These are phyloP conservation scores for Verticillium dahliae DNA, from an alignment of 2,329 filamentous ascomycete genomes.

Conservation along the genomic window DNA sequence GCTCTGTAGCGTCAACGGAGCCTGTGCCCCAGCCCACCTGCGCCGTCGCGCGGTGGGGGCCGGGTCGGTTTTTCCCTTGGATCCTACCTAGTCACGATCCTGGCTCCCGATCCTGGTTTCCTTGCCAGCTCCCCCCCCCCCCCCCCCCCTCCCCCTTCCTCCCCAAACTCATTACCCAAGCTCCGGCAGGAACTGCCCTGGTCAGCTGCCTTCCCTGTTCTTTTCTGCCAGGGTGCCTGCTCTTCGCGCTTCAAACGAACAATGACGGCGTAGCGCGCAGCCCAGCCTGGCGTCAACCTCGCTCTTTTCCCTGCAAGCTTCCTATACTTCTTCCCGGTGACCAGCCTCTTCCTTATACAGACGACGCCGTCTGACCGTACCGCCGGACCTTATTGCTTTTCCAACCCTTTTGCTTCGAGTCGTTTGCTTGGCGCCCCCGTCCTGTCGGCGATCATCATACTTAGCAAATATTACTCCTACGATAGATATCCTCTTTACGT, in stretches of 20 bases:
- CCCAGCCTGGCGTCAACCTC: slow-evolving; percentile 9
- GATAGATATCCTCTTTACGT: background rate
- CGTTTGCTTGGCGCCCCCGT: slow-evolving; percentile 4
- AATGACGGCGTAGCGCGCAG: slow-evolving; percentile 7
- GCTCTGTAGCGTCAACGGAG: background rate
- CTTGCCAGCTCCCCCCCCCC: background rate
- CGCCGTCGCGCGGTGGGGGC: background rate
- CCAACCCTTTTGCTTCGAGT: slow-evolving; percentile 6
- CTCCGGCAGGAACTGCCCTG: background rate
- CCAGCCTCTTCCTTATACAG: background rate
- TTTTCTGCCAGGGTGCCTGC: background rate
- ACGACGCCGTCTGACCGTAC: background rate
- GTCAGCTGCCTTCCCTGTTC: background rate
- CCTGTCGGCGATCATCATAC: background rate
- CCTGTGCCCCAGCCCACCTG: background rate
- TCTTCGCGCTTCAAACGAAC: background rate
- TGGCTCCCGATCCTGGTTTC: background rate
- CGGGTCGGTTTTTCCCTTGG: background rate
- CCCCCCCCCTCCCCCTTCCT: background rate
- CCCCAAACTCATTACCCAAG: background rate
- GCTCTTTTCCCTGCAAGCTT: slow-evolving; percentile 7
- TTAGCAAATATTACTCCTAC: background rate
- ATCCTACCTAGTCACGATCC: background rate
- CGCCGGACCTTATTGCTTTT: slow-evolving; percentile 2
- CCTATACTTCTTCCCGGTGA: background rate